phyloP scores from a whole-genome alignment of 2,329 filamentous ascomycete species.

The Hypoxylon sp. region DNA sequence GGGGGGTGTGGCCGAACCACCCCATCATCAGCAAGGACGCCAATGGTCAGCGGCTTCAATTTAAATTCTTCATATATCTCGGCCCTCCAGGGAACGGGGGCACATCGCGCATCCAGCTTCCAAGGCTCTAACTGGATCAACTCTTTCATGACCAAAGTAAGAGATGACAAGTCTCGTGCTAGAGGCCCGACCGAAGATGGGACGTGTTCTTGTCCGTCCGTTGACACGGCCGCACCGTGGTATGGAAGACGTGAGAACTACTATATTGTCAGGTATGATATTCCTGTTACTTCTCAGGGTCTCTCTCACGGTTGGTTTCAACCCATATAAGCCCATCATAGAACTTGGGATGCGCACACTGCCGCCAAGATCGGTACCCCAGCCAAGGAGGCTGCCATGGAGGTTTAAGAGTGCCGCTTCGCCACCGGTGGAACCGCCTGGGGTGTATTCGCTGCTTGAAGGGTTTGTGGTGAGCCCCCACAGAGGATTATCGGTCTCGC shows the following conservation, averaged over 20 bases:
- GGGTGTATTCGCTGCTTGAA: constrained; percentile 55
- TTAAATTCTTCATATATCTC: constrained; percentile 55
- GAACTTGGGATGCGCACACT: constrained; percentile 62
- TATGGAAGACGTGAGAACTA: constrained; percentile 70
- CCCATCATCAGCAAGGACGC: constrained; percentile 56
- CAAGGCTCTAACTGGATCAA: constrained; percentile 63
- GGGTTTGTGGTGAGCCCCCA: constrained; percentile 64
- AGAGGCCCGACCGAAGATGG: constrained; percentile 73
- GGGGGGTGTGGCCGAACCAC: constrained; percentile 68
- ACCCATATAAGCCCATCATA: constrained; percentile 61
- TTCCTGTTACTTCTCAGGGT: constrained; percentile 50
- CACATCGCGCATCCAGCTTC: constrained; percentile 65
- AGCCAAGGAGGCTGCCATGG: constrained; percentile 56
- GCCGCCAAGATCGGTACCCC: constrained; percentile 65
- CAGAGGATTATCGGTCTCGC: constrained; percentile 65
- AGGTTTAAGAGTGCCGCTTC: constrained; percentile 45
- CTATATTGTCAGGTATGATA: not conserved
- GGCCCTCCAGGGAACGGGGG: constrained; percentile 66
- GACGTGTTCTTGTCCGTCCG: constrained; percentile 72
- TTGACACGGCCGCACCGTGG: constrained; percentile 68
- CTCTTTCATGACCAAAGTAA: constrained; percentile 61
- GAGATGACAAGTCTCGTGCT: constrained; percentile 62
- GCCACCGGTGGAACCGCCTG: constrained; percentile 55
- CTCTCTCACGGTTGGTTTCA: constrained; percentile 59
- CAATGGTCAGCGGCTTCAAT: constrained; percentile 60